Percentiles rank a stretch among this genome's conserved stretches.
Conservation (phyloP, 163 green algal species). For the Chlamydomonas reinhardtii region DNA sequence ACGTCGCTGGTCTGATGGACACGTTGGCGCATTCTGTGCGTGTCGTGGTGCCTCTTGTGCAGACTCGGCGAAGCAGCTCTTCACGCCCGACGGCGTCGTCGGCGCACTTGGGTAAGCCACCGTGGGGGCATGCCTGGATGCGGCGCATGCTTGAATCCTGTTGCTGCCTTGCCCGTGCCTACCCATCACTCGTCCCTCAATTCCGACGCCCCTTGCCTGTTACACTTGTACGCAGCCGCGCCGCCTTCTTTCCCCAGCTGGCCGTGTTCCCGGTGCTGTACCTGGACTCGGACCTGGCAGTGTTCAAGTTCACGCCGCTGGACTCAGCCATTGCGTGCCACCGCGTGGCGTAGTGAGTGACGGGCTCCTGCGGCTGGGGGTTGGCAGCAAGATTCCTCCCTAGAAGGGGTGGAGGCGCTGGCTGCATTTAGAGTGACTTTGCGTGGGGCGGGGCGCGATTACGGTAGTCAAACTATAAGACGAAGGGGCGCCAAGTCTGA, state of each 20-base stretch:
- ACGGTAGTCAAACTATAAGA: too few species aligned
- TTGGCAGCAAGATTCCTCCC: too few species aligned
- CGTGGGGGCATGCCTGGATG: too few species aligned
- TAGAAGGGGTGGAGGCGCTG: too few species aligned
- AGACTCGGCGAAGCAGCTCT: constrained; percentile 16
- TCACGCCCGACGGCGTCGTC: constrained; percentile 25
- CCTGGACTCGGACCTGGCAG: constrained; percentile 59
- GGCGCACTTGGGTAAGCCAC: constrained; percentile 15
- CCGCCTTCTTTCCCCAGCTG: constrained; percentile 65
- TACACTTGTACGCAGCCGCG: constrained; percentile 22
- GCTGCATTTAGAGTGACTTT: too few species aligned
- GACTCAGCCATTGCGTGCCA: constrained; percentile 39
- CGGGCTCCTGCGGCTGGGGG: too few species aligned
- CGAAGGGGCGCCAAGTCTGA: too few species aligned
- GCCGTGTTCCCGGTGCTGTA: constrained; percentile 64
- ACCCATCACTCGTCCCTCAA: neutral
- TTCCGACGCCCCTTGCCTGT: too few species aligned
- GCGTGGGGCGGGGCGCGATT: too few species aligned
- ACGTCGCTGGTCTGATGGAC: too few species aligned
- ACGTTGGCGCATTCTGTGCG: neutral
- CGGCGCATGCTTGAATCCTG: too few species aligned
- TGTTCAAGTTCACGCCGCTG: constrained; percentile 67
- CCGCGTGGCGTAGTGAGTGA: constrained; percentile 1
- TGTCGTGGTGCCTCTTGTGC: neutral
- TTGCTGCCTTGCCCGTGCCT: too few species aligned